phyloP scores from a whole-genome alignment of 495 filamentous ascomycete species.

The Xylaria grammica region DNA sequence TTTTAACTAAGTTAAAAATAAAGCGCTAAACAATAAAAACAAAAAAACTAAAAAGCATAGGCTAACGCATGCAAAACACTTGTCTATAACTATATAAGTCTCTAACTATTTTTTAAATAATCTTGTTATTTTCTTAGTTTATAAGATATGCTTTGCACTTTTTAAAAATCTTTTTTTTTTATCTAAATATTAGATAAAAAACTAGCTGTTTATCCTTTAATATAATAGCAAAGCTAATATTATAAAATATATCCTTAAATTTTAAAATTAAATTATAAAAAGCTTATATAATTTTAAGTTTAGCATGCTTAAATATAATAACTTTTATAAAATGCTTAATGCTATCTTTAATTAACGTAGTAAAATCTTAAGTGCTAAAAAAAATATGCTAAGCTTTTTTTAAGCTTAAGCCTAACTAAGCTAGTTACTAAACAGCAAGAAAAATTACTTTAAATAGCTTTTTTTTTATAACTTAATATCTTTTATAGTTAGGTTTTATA shows the following conservation, averaged over 20 bases:
- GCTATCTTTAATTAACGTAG: conserved; percentile 1
- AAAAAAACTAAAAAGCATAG: conserved; percentile 1
- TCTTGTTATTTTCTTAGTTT: background rate
- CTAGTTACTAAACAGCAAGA: background rate
- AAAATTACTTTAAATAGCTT: background rate
- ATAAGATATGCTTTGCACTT: background rate
- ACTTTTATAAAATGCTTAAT: conserved; percentile 1
- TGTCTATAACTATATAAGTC: background rate
- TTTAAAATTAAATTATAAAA: conserved; percentile 10
- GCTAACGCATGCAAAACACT: background rate
- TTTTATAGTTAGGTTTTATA: conserved; percentile 9
- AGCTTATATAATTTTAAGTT: background rate
- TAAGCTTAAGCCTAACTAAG: background rate
- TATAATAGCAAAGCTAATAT: background rate
- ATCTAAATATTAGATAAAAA: background rate
- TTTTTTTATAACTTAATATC: conserved; percentile 5
- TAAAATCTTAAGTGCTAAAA: background rate
- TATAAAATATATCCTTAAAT: conserved; percentile 15
- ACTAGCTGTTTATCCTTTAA: conserved; percentile 3
- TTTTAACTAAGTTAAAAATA: background rate
- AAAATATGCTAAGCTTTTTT: background rate
- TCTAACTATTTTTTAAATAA: background rate
- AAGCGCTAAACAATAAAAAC: conserved; percentile 4
- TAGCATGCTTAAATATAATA: background rate
- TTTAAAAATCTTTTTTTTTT: conserved; percentile 11